Evolutionary conservation across 352 stramenopile species (phyloP).

Genomic region (Lagenidium giganteum): DNA sequence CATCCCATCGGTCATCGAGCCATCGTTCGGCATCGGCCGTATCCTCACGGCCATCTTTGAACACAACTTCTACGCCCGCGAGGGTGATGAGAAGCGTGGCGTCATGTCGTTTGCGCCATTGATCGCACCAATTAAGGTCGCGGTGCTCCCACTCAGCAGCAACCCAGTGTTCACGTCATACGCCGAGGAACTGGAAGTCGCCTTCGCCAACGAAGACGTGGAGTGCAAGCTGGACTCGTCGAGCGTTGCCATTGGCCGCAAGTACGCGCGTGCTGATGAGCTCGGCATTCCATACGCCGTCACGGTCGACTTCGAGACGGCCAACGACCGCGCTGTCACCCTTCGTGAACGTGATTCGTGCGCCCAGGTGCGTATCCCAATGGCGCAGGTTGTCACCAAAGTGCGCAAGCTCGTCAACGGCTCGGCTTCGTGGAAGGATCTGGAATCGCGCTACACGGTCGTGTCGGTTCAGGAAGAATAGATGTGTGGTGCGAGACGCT

Average conservation of each 20-base stretch:
- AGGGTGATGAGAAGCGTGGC: slow-evolving; percentile 95
- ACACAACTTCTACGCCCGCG: slow-evolving; percentile 97
- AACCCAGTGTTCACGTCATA: slow-evolving; percentile 84
- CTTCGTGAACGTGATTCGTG: slow-evolving; percentile 97
- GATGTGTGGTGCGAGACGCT: too few species aligned
- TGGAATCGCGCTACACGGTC: slow-evolving; percentile 78
- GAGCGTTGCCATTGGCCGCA: slow-evolving; percentile 93
- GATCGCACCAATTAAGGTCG: slow-evolving; percentile 99
- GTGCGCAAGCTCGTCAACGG: slow-evolving; percentile 88
- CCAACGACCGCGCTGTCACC: slow-evolving; percentile 91
- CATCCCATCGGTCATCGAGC: slow-evolving; percentile 98
- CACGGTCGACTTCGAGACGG: slow-evolving; percentile 98
- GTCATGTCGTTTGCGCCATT: slow-evolving; percentile 97
- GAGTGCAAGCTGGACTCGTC: slow-evolving; percentile 95
- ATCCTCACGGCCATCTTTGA: slow-evolving; percentile 98
- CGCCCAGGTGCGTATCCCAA: slow-evolving; percentile 92
- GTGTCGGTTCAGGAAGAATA: slow-evolving; percentile 67
- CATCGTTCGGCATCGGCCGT: slow-evolving; percentile 98
- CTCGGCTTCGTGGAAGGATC: slow-evolving; percentile 74
- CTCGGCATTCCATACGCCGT: slow-evolving; percentile 98
- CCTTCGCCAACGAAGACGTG: slow-evolving; percentile 56
- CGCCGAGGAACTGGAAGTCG: slow-evolving; percentile 66
- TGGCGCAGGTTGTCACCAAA: slow-evolving; percentile 70
- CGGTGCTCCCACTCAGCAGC: slow-evolving; percentile 91
- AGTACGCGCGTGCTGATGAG: slow-evolving; percentile 97